A percentile compares a stretch with the other conserved stretches of the same genome.
phyloP scores from a whole-genome alignment of 495 filamentous ascomycete species.

The Xylaria scruposa region DNA sequence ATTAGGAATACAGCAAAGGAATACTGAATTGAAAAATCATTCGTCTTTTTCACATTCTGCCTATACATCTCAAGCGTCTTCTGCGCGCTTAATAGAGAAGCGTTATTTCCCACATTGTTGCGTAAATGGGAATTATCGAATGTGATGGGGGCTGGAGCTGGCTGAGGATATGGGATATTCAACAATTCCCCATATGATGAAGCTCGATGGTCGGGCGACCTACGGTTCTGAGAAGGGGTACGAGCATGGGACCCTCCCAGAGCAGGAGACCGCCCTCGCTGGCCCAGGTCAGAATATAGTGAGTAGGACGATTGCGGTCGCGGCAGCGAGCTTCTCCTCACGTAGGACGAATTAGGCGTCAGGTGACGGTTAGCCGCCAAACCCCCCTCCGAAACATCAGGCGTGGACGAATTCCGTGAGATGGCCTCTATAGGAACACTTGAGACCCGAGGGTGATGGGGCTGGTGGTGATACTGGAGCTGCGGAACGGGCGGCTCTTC shows the following conservation, averaged over 20 bases:
- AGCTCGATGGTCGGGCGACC: slow-evolving; percentile 78
- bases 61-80: slow-evolving; percentile 98
- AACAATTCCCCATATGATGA: slow-evolving; percentile 86
- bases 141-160: slow-evolving; percentile 72
- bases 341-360: slow-evolving; percentile 57
- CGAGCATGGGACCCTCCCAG: slow-evolving; percentile 56
- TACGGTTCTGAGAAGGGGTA: slow-evolving; percentile 67
- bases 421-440: slow-evolving; percentile 48
- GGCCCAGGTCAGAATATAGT: slow-evolving; percentile 67
- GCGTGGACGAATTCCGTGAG: slow-evolving; percentile 51
- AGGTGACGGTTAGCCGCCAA: slow-evolving; percentile 62
- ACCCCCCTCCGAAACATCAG: slow-evolving; percentile 51
- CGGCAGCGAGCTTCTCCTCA: slow-evolving; percentile 60
- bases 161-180: slow-evolving; percentile 88
- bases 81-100: slow-evolving; percentile 84
- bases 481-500: slow-evolving; percentile 54
- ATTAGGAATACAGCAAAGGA: slow-evolving; percentile 96
- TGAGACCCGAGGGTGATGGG: slow-evolving; percentile 47
- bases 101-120: slow-evolving; percentile 81
- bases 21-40: slow-evolving; percentile 85
- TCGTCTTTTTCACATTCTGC: slow-evolving; percentile 94
- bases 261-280: slow-evolving; percentile 65
- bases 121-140: slow-evolving; percentile 81
- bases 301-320: slow-evolving; percentile 78
- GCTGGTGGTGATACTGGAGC: slow-evolving; percentile 64